Conservation (phyloP, 768 basidiomycete genomes). For the Lentinus brumalis region DNA sequence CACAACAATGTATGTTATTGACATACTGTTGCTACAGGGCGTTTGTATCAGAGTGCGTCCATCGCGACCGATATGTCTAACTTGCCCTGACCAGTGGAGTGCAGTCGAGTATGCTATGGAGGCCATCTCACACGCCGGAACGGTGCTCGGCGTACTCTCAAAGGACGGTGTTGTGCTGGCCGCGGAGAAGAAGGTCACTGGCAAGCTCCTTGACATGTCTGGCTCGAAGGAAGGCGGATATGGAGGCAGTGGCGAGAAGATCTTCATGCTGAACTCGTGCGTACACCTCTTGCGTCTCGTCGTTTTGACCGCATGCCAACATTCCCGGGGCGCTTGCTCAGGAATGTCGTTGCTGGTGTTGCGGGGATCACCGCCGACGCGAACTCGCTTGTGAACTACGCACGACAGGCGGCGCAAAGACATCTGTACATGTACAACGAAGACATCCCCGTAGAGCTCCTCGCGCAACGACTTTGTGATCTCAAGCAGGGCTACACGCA, state of each 20-base stretch:
- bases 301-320: neutral
- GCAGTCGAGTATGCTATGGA: conserved; percentile 99
- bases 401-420: conserved; percentile 85
- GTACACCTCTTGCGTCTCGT: conserved; percentile 29
- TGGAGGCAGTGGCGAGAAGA: conserved; percentile 97
- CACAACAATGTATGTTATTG: conserved; percentile 5
- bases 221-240: conserved; percentile 85
- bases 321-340: conserved; percentile 34
- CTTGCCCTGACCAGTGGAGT: conserved; percentile 4
- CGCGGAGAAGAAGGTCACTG: conserved; percentile 97
- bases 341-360: conserved; percentile 93
- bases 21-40: conserved; percentile 53
- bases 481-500: conserved; percentile 99
- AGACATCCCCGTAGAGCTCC: conserved; percentile 96
- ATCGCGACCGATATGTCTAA: neutral
- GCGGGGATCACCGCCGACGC: conserved; percentile 97
- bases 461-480: conserved; percentile 92
- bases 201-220: conserved; percentile 92
- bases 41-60: conserved; percentile 90
- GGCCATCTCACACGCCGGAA: conserved; percentile 94
- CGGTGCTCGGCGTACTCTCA: conserved; percentile 90
- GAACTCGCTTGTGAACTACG: conserved; percentile 95
- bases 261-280: conserved; percentile 91
- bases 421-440: conserved; percentile 93
- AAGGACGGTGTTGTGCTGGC: conserved; percentile 90